Base-by-base conservation (phyloP, 2,329 filamentous ascomycete genomes). In the Zarea fungicola region DNA sequence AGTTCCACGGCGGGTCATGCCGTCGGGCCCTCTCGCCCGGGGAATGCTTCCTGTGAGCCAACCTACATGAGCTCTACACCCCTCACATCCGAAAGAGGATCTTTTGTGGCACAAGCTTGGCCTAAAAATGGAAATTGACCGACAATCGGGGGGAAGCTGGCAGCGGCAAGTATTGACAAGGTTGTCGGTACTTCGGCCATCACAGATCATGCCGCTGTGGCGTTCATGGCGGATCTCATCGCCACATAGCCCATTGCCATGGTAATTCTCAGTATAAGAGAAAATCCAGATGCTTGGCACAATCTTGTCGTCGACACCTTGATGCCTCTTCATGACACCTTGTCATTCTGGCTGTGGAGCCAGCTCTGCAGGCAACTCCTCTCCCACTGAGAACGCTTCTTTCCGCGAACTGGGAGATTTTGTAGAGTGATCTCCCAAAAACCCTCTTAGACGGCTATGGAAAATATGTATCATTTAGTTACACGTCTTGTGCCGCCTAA, bases 221-320 rank as follows among this genome's bases (percentile, higher is more conserved):
- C 36, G 9, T 48, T 48, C 19, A 36, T 36, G 4, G n/a, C 31
- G 5, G 45, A 48, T 16, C 45, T 48, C 25, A 42, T 48, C 14
- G 45, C 35, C 5, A 36, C 45, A 9, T 48, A 48, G 14, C 45
- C 66, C 13, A 71, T 76, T 36, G 74, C 75, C 37, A 71, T 70
- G 49, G 71, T 76, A 10, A 66, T 77, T 18, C 64, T 70, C 45
- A 58, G 60, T 48, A 69, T 68, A 23, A 56, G 65, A 8, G 35
- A 36, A 13, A 68, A 72, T 49, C 56, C 63, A 7, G 61, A 67
- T n/a, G 60, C 59, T 21, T 73, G 70, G 71, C 62, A 66, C 55
- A 49, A 55, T 37, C 67, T 65, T 43, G 44, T 60, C 25, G 50
- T 51, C 5, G 53, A 52, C 21, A 64, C 60, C 16, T 23, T 37